Base-by-base conservation (phyloP, 2,329 filamentous ascomycete genomes). In the Pezicula rhizophila region DNA sequence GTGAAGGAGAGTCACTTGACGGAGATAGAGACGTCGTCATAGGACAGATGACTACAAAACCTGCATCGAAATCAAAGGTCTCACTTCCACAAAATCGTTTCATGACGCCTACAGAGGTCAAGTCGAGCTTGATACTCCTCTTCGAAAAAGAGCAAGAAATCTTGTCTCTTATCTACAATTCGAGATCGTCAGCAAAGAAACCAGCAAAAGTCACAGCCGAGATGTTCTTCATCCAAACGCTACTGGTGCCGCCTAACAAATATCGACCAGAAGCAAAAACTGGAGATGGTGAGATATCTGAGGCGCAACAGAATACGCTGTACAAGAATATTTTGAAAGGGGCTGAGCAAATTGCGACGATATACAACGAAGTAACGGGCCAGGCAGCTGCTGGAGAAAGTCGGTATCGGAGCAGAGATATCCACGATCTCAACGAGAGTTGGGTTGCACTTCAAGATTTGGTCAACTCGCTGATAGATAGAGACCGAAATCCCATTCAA, bases 391-490 rank as follows among this genome's bases (percentile, higher is more conserved):
- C 43, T 7, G 37, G 45, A 26, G 50, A 57, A 17, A 59, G 55
- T 39, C 37, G 51, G n/a, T 42, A 42, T 1, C 69, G 78, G 50
- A 72, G 70, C 49, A 76, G 84, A 52, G 82, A 84, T 52, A 88
- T 91, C 54, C 78, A 79, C 47, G 84, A 92, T 57, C 77, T 96
- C 45, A 85, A 95, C 57, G 86, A 87, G 57, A 83, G 87, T 3
- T 95, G 89, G 74, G 82, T 89, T 20, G 79, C 84, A 44, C 77
- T 99, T 11, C 93, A 99, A 68, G 90, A 96, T 60, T 75, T 80
- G 23, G 89, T 97, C 53, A 99, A 99, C 65, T 84, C 87, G n/a
- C 73, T 99, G 46, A 89, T 97, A 57, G 93, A 99, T 67, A 82
- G 85, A 55, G 87, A 91, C 61, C 85, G 91, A 54, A 95, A 93